Evolutionary conservation across 306 rosid genomes (phyloP).

Genomic region (Hylodesmum podocarpum): DNA sequence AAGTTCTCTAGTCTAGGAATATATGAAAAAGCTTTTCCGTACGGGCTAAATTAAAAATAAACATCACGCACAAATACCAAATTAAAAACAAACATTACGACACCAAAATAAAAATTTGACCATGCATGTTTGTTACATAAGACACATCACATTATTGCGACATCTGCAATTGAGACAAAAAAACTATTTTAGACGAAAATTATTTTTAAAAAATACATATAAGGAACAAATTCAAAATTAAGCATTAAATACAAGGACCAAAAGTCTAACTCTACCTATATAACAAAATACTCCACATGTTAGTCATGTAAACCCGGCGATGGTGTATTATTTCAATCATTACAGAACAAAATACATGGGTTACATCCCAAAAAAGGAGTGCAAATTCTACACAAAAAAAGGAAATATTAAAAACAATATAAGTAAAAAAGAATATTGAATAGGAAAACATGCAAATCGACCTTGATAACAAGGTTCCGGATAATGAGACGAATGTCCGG

Average conservation of each 20-base stretch:
- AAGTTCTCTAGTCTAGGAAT: too few relatives aligned
- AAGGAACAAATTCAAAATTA: not conserved
- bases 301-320: conserved; percentile 14
- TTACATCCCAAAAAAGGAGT: conserved; percentile 26
- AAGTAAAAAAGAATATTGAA: conserved; percentile 42
- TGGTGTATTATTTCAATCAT: conserved; percentile 17
- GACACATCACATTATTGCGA: not conserved
- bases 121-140: too few relatives aligned
- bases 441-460: conserved; percentile 36
- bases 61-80: not conserved
- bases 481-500: conserved; percentile 24
- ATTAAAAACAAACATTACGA: not conserved
- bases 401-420: conserved; percentile 2
- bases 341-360: conserved; percentile 27
- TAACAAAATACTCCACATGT: not conserved
- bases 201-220: not conserved
- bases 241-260: not conserved
- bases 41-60: not conserved
- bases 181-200: not conserved
- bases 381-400: conserved; percentile 11
- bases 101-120: too few relatives aligned
- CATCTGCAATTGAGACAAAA: not conserved
- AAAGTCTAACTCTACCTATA: not conserved
- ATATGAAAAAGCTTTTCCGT: not conserved
- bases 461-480: conserved; percentile 26